phyloP scores from a whole-genome alignment of 495 filamentous ascomycete genomes.

The Bathelium albidoporum region DNA sequence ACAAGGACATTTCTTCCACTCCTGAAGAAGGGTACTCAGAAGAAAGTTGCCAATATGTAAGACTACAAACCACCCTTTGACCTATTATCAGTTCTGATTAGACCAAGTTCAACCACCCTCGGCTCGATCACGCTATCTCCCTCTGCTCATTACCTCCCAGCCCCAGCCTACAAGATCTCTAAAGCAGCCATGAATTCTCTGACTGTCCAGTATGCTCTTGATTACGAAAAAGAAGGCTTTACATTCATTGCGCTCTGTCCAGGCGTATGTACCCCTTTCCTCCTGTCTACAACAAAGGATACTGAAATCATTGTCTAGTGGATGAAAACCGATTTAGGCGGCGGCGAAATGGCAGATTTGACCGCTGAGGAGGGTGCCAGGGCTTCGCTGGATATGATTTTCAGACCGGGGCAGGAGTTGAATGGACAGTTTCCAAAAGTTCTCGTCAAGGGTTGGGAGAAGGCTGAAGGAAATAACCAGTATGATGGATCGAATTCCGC shows the following conservation, averaged over 20 bases:
- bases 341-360: conserved; percentile 6
- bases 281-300: not conserved
- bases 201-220: conserved; percentile 13
- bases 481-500: not conserved
- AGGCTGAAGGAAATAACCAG: not conserved
- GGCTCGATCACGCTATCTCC: not conserved
- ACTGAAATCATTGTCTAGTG: conserved; percentile 30
- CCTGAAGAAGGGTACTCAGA: conserved; percentile 10
- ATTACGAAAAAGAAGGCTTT: conserved; percentile 14
- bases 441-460: not conserved
- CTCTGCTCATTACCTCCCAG: not conserved
- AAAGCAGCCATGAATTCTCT: conserved; percentile 21
- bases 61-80: conserved; percentile 17
- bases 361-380: not conserved
- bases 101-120: conserved; percentile 2
- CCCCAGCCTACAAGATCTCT: conserved; percentile 24
- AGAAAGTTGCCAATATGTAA: conserved; percentile 20
- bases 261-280: conserved; percentile 20
- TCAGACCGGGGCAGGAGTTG: not conserved
- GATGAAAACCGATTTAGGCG: conserved; percentile 41
- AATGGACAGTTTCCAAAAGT: not conserved
- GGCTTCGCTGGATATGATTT: not conserved
- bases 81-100: conserved; percentile 8
- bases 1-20: conserved; percentile 21
- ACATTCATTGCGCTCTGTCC: conserved; percentile 17